Evolutionary conservation across 352 stramenopile species (phyloP), one percentile per base, ranked within the genome.

Genomic region (Phytophthora europaea): DNA sequence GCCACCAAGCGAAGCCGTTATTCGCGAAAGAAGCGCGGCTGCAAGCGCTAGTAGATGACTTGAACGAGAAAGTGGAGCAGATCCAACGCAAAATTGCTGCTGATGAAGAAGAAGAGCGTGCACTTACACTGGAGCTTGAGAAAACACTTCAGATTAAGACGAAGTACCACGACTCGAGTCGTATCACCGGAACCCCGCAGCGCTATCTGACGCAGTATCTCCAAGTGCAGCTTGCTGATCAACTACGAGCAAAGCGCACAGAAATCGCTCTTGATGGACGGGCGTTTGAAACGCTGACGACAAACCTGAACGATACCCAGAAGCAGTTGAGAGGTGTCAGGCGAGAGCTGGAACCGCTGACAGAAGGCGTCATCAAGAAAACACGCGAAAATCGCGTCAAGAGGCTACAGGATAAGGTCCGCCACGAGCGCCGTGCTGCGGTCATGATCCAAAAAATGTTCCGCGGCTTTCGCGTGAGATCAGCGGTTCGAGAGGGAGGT

Each of bases 151-250:
- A 88, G 59, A 94, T 95, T 67, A 94, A 92, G 69, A 92, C 88
- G 23, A 94, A 93, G 73, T 95, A 92, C 69, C 88, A 96, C 66
- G 89, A 95, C 70, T 95, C 87, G 15, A 93, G 84, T 38, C 85
- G 88, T 40, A 93, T 94, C 61, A 97, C 92, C 3, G 93, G 93
- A 18, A 95, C 88, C 2, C 92, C 88, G 50, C 94, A 98, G 75
- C 88, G 94, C 12, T 98, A 96, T 74, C 71, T 97, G 28, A 98
- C 94, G n/a, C 92, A 97, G 69, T 98, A 97, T 61, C 71, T 98
- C 12, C 89, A 97, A 73, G 89, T 97, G n/a, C 90, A 96, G 55
- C 81, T 98, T 48, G 86, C 91, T 0, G 93, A 98, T 57, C 85
- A 95, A 60, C 60, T 97, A 23, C 83, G 87, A 23, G 86, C 84